phyloP scores from a whole-genome alignment of 345 rosid genomes.

The Hypericum androsaemum region DNA sequence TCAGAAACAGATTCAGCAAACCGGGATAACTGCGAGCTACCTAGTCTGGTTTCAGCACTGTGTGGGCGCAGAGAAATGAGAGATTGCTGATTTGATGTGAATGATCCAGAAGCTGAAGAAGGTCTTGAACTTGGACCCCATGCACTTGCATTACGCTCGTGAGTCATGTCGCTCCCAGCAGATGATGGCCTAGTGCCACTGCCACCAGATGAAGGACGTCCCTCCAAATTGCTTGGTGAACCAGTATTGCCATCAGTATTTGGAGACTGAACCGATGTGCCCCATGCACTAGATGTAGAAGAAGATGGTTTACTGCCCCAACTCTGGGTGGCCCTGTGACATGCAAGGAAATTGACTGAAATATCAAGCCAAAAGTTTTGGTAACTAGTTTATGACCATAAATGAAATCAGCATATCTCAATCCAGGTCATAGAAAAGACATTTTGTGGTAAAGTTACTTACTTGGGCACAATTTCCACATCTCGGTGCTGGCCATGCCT shows the following conservation, averaged over 20 bases:
- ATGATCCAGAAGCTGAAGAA: constrained; percentile 84
- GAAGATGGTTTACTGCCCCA: constrained; percentile 88
- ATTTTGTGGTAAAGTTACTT: constrained; percentile 23
- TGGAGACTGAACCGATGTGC: constrained; percentile 60
- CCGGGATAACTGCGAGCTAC: constrained; percentile 96
- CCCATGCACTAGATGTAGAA: constrained; percentile 81
- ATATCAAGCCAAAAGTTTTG: no score
- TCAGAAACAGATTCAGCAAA: constrained; percentile 78
- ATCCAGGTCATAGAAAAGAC: constrained; percentile 1
- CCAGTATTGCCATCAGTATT: constrained; percentile 56
- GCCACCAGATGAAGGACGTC: constrained; percentile 95
- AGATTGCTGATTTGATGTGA: constrained; percentile 64
- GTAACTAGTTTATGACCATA: no score
- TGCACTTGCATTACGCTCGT: constrained; percentile 48
- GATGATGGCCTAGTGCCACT: constrained; percentile 89
- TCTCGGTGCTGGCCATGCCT: constrained; percentile 91
- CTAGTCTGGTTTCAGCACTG: constrained; percentile 98
- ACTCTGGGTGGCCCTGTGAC: constrained; percentile 69
- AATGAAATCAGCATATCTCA: no score
- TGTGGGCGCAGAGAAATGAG: constrained; percentile 66
- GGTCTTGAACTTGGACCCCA: constrained; percentile 89
- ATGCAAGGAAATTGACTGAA: no score
- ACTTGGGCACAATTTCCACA: constrained; percentile 99
- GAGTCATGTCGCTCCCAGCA: constrained; percentile 71
- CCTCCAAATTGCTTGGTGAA: constrained; percentile 70